Evolutionary conservation across 1,139 yeast species (phyloP), one percentile per base, ranked within the genome.

Genomic region (Geotrichum fermentans): DNA sequence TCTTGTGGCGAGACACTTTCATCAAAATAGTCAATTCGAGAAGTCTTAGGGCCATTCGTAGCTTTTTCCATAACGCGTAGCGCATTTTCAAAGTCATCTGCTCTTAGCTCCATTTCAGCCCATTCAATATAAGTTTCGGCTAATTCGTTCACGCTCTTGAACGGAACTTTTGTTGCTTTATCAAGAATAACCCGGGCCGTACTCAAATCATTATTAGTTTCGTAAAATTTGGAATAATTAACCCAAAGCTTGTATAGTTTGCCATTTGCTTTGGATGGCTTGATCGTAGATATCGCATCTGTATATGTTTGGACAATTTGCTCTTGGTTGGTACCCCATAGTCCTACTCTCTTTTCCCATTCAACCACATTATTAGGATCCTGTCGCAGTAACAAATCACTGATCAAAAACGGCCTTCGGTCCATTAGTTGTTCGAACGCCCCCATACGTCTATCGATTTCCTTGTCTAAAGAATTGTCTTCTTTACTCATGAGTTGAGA

Each of bases 111-210:
- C 65, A 80, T 66, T 54, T 83, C 87, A 20, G 84, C 73, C 96
- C 97, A 89, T 37, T 73, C 75, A 28, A 78, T 70, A 74, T 89
- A 87, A 2, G 88, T 64, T 2, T 75, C 75, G 1, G 83, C 86
- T 36, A 88, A 66, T 53, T 88, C 96, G 30, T 78, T 78, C 1
- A 79, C 70, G 17, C 73, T 68, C 28, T 71, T 74, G 64, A 75
- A 88, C 11, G 89, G 90, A 0, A 92, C 92, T 47, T 80, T 79
- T 0, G 79, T 71, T 0, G 94, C 83, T 52, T 82, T 82, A 36
- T 79, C 77, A 51, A 75, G 77, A 13, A 89, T 77, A 13, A 76
- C 70, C 54, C 84, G 69, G 0, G 94, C 88, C 0, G 88, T 78
- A 32, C 73, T 74, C 30, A 74, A 63, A 57, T 85, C 86, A 0